Conservation (phyloP, 805 yeast genomes). For the Naumovozyma dairenensis region DNA sequence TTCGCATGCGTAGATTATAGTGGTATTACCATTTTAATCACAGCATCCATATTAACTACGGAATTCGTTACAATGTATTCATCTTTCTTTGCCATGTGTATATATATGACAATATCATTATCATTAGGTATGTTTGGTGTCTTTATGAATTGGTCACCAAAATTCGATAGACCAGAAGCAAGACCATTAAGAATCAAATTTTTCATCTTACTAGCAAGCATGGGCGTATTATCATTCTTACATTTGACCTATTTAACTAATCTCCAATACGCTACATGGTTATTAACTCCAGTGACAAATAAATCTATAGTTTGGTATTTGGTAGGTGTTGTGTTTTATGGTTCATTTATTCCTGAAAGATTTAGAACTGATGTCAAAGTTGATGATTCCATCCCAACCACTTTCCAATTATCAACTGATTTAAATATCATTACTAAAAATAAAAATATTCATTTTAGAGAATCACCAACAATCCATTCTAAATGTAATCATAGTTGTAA, state of each 20-base stretch:
- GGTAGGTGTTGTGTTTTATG: conserved; percentile 79
- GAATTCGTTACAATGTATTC: conserved; percentile 67
- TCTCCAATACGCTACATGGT: conserved; percentile 37
- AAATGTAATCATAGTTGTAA: conserved; percentile 16
- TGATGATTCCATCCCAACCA: conserved; percentile 35
- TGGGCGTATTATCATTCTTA: conserved; percentile 59
- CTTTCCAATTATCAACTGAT: conserved; percentile 22
- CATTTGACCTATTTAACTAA: conserved; percentile 51
- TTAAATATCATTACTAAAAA: conserved; percentile 26
- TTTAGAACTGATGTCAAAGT: conserved; percentile 63
- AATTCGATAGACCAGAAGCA: conserved; percentile 79
- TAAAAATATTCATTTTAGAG: conserved; percentile 32
- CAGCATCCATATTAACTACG: conserved; percentile 79
- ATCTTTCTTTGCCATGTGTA: conserved; percentile 10
- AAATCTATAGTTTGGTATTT: conserved; percentile 68
- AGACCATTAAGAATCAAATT: conserved; percentile 71
- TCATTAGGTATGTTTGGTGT: conserved; percentile 65
- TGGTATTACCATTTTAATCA: conserved; percentile 83
- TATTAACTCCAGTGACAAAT: conserved; percentile 54
- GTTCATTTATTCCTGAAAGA: conserved; percentile 80
- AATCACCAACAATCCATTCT: conserved; percentile 26
- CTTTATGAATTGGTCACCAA: conserved; percentile 82
- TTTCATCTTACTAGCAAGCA: conserved; percentile 64
- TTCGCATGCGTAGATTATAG: conserved; percentile 94
- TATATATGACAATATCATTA: conserved; percentile 52